Evolutionary conservation across 1,284 basidiomycete genomes (phyloP).

Genomic region (Pulveroboletus sp.): DNA sequence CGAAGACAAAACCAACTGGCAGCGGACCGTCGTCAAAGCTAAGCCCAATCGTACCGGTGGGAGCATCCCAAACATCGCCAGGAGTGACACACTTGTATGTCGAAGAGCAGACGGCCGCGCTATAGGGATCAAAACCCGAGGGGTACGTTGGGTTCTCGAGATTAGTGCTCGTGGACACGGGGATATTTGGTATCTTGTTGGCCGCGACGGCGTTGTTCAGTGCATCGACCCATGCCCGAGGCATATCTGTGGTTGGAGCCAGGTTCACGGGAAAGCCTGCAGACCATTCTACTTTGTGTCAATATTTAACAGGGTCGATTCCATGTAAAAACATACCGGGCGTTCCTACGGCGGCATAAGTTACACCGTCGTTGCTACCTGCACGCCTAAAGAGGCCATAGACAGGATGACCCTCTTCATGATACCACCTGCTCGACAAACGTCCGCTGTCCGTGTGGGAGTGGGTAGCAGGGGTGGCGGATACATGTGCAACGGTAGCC

Average conservation of each 20-base stretch:
- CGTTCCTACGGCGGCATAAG: slow-evolving; percentile 55
- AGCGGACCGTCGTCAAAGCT: slow-evolving; percentile 82
- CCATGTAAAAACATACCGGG: slow-evolving; percentile 39
- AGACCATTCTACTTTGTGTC: slow-evolving; percentile 50
- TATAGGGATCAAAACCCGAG: slow-evolving; percentile 46
- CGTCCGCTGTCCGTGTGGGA: slow-evolving; percentile 19
- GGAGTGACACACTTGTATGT: slow-evolving; percentile 59
- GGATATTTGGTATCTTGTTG: slow-evolving; percentile 71
- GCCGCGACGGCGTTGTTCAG: slow-evolving; percentile 59
- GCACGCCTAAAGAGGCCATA: slow-evolving; percentile 55
- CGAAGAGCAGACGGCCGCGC: slow-evolving; percentile 58
- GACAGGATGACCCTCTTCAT: slow-evolving; percentile 51
- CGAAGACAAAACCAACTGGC: slow-evolving; percentile 39
- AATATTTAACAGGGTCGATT: background rate
- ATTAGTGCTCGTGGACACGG: slow-evolving; percentile 41
- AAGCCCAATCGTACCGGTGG: slow-evolving; percentile 52
- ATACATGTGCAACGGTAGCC: slow-evolving; percentile 32
- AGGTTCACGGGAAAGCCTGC: slow-evolving; percentile 45
- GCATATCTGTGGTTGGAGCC: slow-evolving; percentile 46
- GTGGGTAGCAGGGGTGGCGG: slow-evolving; percentile 30
- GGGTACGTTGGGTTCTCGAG: slow-evolving; percentile 55
- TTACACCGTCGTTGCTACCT: slow-evolving; percentile 38
- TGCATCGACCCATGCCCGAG: slow-evolving; percentile 64
- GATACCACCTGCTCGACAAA: slow-evolving; percentile 54
- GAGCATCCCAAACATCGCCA: slow-evolving; percentile 70